Conservation (phyloP, 2,329 filamentous ascomycete species). For the Sarocladiaceae sp. region DNA sequence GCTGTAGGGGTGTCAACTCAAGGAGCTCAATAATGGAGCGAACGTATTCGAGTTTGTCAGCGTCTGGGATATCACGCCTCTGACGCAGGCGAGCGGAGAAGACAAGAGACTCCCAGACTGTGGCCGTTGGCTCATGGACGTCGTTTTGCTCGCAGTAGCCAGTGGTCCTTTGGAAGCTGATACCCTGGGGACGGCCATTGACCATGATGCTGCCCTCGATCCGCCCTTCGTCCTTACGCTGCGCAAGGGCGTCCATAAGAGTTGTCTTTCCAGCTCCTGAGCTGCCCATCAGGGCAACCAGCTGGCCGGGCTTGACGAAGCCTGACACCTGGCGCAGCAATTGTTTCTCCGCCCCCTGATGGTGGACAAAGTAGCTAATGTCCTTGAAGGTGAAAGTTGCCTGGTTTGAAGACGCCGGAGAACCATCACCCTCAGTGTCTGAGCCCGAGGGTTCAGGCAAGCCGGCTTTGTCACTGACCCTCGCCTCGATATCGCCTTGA, state of each 20-base stretch:
- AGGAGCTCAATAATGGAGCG: slow-evolving; percentile 60
- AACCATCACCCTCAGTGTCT: neutral
- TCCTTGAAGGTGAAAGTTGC: neutral
- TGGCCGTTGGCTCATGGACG: slow-evolving; percentile 58
- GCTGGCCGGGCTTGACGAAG: slow-evolving; percentile 71
- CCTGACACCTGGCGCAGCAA: slow-evolving; percentile 62
- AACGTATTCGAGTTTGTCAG: slow-evolving; percentile 62
- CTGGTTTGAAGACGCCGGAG: neutral
- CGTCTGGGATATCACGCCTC: slow-evolving; percentile 41
- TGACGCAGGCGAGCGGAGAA: slow-evolving; percentile 63
- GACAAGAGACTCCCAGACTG: slow-evolving; percentile 59
- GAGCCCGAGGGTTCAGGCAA: neutral
- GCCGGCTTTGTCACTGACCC: neutral
- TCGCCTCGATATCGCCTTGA: neutral
- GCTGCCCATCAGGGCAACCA: slow-evolving; percentile 68
- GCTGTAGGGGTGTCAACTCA: slow-evolving; percentile 43
- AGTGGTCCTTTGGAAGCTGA: slow-evolving; percentile 59
- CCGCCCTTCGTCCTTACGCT: slow-evolving; percentile 56
- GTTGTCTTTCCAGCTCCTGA: slow-evolving; percentile 55
- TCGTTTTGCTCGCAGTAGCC: slow-evolving; percentile 67
- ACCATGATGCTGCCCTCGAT: slow-evolving; percentile 43
- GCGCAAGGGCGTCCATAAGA: slow-evolving; percentile 60
- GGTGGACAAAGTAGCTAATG: neutral
- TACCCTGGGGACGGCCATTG: slow-evolving; percentile 51
- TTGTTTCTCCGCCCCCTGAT: slow-evolving; percentile 40